phyloP scores from a whole-genome alignment of 1,139 yeast genomes.

The Suhomyces guaymorum region DNA sequence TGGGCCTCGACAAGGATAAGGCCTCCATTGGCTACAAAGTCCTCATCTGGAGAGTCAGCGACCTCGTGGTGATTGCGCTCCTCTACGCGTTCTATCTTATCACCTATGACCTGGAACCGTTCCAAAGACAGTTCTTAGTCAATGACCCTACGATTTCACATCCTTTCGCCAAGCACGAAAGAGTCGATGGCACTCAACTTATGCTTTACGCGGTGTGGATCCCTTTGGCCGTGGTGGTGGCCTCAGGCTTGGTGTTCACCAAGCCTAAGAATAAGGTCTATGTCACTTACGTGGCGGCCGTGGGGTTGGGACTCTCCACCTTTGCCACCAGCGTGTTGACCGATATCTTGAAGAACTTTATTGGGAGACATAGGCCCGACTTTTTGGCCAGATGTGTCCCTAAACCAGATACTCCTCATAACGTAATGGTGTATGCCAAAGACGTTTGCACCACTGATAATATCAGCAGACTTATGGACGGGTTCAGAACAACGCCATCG shows the following conservation, averaged over 20 bases:
- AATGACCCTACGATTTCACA: slow-evolving; percentile 45
- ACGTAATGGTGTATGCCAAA: slow-evolving; percentile 51
- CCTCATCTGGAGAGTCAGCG: slow-evolving; percentile 63
- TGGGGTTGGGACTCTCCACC: slow-evolving; percentile 43
- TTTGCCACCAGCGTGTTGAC: slow-evolving; percentile 47
- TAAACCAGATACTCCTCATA: slow-evolving; percentile 44
- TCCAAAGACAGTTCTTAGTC: slow-evolving; percentile 64
- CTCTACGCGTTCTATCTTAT: slow-evolving; percentile 46
- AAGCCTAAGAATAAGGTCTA: slow-evolving; percentile 38
- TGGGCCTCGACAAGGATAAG: slow-evolving; percentile 45
- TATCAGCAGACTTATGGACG: slow-evolving; percentile 53
- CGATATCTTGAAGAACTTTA: slow-evolving; percentile 62
- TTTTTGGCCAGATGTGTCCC: slow-evolving; percentile 72
- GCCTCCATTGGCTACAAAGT: slow-evolving; percentile 24
- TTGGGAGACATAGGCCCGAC: slow-evolving; percentile 80
- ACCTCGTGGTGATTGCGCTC: slow-evolving; percentile 45
- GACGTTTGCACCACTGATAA: slow-evolving; percentile 63
- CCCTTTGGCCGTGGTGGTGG: slow-evolving; percentile 35
- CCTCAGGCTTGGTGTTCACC: slow-evolving; percentile 29
- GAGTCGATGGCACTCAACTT: slow-evolving; percentile 37
- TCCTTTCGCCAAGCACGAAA: slow-evolving; percentile 47
- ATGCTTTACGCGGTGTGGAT: slow-evolving; percentile 40
- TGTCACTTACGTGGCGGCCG: slow-evolving; percentile 39
- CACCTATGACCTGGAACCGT: slow-evolving; percentile 56
- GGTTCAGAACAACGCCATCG: slow-evolving; percentile 77